Conservation (phyloP, 352 stramenopile genomes). For the Phytophthora capsici region DNA sequence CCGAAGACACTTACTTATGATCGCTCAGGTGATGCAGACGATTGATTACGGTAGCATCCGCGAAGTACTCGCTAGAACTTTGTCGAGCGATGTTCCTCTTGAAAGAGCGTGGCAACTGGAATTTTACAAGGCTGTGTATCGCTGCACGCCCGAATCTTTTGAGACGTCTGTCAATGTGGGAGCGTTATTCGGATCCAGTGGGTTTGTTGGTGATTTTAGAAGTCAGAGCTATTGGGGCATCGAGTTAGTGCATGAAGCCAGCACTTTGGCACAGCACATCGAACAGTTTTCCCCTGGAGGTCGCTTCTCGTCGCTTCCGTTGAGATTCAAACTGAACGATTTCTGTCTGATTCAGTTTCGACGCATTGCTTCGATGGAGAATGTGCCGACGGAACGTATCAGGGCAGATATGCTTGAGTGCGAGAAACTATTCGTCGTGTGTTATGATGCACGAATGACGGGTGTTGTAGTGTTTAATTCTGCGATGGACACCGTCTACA, state of each 20-base stretch:
- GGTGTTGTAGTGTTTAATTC: conserved; percentile 25
- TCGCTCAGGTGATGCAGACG: no score
- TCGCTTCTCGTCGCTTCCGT: conserved; percentile 3
- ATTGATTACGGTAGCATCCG: no score
- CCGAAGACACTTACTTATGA: no score
- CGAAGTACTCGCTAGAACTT: no score
- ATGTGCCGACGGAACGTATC: conserved; percentile 1
- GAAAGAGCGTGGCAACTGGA: no score
- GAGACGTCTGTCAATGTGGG: no score
- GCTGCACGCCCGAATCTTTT: no score
- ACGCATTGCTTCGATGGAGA: background rate
- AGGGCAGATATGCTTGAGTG: conserved; percentile 8
- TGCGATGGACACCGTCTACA: conserved; percentile 12
- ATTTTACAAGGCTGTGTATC: no score
- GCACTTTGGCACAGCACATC: background rate
- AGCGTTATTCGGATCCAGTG: background rate
- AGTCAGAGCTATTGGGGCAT: background rate
- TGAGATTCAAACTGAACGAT: no score
- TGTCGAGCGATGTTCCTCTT: no score
- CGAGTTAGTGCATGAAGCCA: background rate
- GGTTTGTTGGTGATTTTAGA: background rate
- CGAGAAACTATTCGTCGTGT: conserved; percentile 18
- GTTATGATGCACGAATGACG: conserved; percentile 9
- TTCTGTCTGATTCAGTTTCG: conserved; percentile 12
- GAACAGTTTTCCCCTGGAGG: conserved; percentile 7